Evolutionary conservation across 2,329 filamentous ascomycete species (phyloP).

Genomic region (Epichloe coenophiala): DNA sequence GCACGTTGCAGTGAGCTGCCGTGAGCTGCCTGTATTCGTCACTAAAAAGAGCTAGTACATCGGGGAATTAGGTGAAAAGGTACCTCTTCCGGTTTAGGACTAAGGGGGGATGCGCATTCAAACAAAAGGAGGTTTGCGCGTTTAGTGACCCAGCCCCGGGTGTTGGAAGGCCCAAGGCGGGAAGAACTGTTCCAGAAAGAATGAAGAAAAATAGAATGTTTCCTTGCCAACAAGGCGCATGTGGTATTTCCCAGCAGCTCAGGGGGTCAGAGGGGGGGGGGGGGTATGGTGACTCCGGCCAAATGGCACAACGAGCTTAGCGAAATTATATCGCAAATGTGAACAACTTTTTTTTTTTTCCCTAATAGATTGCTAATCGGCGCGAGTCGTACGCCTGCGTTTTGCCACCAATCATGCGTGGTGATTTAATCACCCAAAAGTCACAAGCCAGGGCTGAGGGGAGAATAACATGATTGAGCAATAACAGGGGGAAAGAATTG

Average conservation of each 20-base stretch:
- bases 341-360: too few relatives aligned
- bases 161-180: neutral
- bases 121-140: too few relatives aligned
- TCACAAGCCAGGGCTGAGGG: too few relatives aligned
- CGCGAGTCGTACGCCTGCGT: neutral
- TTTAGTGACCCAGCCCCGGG: neutral
- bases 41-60: too few relatives aligned
- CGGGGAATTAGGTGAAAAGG: too few relatives aligned
- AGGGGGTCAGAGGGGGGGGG: neutral
- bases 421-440: too few relatives aligned
- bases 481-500: too few relatives aligned
- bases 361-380: neutral
- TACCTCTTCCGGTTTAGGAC: too few relatives aligned
- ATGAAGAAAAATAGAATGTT: neutral
- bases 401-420: neutral
- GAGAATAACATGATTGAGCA: too few relatives aligned
- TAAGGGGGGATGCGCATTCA: too few relatives aligned
- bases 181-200: neutral
- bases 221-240: neutral
- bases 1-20: too few relatives aligned
- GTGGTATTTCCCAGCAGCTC: neutral
- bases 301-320: neutral
- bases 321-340: neutral
- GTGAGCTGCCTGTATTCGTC: too few relatives aligned
- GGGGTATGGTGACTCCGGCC: neutral